A percentile compares a stretch with the other conserved stretches of the same genome.
Evolutionary conservation across 371 early-diverging fungal genomes (phyloP).

Genomic region (Fennellomyces sp.): DNA sequence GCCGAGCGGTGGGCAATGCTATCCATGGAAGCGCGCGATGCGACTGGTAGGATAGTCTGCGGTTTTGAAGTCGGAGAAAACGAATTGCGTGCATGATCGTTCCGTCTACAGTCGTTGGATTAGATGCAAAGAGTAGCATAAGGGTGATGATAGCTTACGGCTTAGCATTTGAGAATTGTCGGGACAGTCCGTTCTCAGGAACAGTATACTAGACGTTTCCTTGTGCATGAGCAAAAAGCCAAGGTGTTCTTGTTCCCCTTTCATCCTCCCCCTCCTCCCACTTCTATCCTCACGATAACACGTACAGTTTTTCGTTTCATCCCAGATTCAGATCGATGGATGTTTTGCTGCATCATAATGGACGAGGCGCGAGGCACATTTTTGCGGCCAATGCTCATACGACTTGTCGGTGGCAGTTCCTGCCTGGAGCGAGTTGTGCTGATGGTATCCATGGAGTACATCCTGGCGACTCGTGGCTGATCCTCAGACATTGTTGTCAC

Average conservation of each 20-base stretch:
- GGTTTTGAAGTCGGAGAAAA: slow-evolving; percentile 22
- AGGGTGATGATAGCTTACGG: slow-evolving; percentile 2
- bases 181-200: background rate
- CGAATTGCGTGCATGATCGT: slow-evolving; percentile 9
- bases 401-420: slow-evolving; percentile 1
- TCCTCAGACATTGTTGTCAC: slow-evolving; percentile 1
- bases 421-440: background rate
- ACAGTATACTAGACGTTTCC: background rate
- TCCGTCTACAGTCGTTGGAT: background rate
- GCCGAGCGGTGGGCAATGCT: slow-evolving; percentile 16
- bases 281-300: background rate
- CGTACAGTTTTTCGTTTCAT: slow-evolving; percentile 1
- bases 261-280: background rate
- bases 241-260: background rate
- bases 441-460: slow-evolving; percentile 8
- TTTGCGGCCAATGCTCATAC: slow-evolving; percentile 9
- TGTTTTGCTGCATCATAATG: slow-evolving; percentile 10
- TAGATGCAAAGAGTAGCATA: background rate
- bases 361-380: slow-evolving; percentile 9
- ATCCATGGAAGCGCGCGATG: slow-evolving; percentile 29
- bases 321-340: background rate
- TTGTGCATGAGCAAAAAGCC: background rate
- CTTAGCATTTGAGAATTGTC: background rate
- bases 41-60: slow-evolving; percentile 23
- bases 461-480: background rate